These are phyloP conservation scores for Tylopilus balloui DNA, from an alignment of 768 basidiomycete genomes.

Conservation along the genomic window DNA sequence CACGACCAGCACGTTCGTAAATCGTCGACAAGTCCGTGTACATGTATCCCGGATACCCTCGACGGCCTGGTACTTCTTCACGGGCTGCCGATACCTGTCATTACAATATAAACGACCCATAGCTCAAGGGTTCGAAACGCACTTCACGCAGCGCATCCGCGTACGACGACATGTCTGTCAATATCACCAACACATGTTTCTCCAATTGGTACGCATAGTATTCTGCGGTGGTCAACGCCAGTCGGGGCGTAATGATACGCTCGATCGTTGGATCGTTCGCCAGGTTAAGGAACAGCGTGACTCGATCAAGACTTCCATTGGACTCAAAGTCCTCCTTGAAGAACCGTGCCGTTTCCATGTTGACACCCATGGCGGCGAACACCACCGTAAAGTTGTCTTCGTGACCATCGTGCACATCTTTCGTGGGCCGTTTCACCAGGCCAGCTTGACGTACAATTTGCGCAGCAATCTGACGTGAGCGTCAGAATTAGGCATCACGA, in stretches of 20 bases:
- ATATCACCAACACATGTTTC: constrained; percentile 98
- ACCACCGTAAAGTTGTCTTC: constrained; percentile 99
- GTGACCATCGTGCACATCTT: constrained; percentile 97
- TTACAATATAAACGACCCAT: constrained; percentile 3
- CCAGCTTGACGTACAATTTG: constrained; percentile 99
- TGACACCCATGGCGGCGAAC: constrained; percentile 99
- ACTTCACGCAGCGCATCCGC: constrained; percentile 95
- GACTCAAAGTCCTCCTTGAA: constrained; percentile 99
- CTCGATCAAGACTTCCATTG: constrained; percentile 94
- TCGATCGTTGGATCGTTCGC: constrained; percentile 99
- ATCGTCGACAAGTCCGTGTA: constrained; percentile 99
- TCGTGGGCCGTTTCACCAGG: constrained; percentile 92
- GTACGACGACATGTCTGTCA: constrained; percentile 99
- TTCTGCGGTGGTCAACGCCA: constrained; percentile 96
- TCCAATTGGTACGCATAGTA: constrained; percentile 99
- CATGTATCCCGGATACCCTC: constrained; percentile 98
- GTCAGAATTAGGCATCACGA: constrained; percentile 24
- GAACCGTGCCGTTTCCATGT: constrained; percentile 99
- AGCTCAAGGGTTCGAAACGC: constrained; percentile 30
- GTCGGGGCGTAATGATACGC: constrained; percentile 97
- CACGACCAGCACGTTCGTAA: constrained; percentile 98
- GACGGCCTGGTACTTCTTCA: constrained; percentile 98
- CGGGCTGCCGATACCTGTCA: constrained; percentile 86
- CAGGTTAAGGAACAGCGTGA: constrained; percentile 96
- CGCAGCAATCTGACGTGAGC: constrained; percentile 77